Evolutionary conservation across 306 rosid genomes (phyloP), one percentile per base, ranked within the genome.

Genomic region (Trifolium pratense): DNA sequence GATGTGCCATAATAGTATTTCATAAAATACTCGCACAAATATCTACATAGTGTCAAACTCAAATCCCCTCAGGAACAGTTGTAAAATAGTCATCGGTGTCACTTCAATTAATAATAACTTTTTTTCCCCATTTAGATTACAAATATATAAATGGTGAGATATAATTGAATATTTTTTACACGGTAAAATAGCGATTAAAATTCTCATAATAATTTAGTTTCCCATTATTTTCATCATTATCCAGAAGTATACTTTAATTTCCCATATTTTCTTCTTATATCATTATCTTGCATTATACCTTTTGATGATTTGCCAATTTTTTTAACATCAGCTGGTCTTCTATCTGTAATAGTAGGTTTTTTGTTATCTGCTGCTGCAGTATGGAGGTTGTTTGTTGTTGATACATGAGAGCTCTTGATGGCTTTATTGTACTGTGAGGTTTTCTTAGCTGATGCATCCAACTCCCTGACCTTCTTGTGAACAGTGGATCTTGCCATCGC

Each of bases 401-500:
- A 66, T 53, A 73, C 76, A 18, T 39, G 83, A 70, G 74, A 84
- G 66, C 74, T 80, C 59, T 79, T 69, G 67, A 10, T 62, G 52
- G 69, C 48, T 81, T 83, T 67, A n/a, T 45, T 68, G 80, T 76
- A 75, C 71, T 83, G 84, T 55, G 70, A 71, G 57, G 78, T 53
- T 68, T 78, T 85, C 60, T 76, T 79, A 55, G 86, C 49, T 52
- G 91, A 89, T 59, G 81, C 83, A 59, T 84, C 91, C 14, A 61
- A 74, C 74, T 84, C 80, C 83, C 91, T 79, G 31, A 77, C 90
- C 71, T 82, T 94, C 80, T 82, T 86, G 86, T 91, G 95, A 84
- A 94, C 65, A 65, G 68, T 70, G 73, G 97, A 94, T 51, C 96
- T 91, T 70, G 97, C 87, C 84, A 64, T 83, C 53, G 89, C 81